Evolutionary conservation across 2,329 filamentous ascomycete species (phyloP).

Genomic region (Diaporthe caulivora): DNA sequence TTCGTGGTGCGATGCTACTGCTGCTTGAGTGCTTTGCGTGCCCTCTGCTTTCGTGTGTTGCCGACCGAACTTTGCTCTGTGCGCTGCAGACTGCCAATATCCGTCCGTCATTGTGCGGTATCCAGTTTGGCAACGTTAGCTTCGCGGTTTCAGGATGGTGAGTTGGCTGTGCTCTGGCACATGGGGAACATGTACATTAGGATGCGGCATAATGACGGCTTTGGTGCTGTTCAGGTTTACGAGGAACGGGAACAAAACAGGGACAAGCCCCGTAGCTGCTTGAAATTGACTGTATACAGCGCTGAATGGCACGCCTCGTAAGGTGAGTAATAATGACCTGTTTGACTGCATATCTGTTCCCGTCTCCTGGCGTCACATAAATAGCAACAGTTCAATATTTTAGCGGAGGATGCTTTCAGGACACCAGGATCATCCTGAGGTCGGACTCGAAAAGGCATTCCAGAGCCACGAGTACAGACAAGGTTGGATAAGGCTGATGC

Average conservation of each 20-base stretch:
- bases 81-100: neutral
- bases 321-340: neutral
- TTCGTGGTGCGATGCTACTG: neutral
- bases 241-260: neutral
- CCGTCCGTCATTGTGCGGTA: neutral
- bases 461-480: no score
- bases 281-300: neutral
- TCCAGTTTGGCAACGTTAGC: neutral
- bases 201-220: neutral
- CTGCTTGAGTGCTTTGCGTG: neutral
- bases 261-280: neutral
- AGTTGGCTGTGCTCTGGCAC: no score
- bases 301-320: neutral
- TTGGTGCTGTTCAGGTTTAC: neutral
- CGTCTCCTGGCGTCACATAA: no score
- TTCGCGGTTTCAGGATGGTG: neutral
- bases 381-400: no score
- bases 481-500: no score
- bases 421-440: no score
- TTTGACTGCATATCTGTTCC: neutral
- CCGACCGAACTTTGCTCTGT: neutral
- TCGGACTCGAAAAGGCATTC: neutral
- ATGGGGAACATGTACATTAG: neutral
- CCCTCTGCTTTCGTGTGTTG: neutral
- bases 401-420: neutral